A percentile compares a stretch with the other conserved stretches of the same genome.
Conservation (phyloP, 2,329 filamentous ascomycete species). For the Alternaria postmessia region DNA sequence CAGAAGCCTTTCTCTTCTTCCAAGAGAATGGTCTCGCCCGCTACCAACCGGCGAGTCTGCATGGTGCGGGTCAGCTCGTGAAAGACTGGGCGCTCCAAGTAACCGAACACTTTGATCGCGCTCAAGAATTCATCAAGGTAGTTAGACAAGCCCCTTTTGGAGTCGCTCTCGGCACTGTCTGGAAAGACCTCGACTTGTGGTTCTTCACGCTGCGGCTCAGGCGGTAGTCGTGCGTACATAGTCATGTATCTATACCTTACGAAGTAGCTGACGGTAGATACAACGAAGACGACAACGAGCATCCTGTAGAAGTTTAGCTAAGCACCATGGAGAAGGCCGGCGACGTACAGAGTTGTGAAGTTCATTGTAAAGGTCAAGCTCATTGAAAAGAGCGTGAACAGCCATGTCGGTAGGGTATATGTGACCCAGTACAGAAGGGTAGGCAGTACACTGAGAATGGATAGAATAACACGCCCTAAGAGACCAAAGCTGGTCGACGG, state of each 20-base stretch:
- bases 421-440: slow-evolving; percentile 77
- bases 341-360: slow-evolving; percentile 84
- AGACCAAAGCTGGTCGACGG: slow-evolving; percentile 52
- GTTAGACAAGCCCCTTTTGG: slow-evolving; percentile 90
- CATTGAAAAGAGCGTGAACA: slow-evolving; percentile 89
- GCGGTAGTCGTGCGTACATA: slow-evolving; percentile 93
- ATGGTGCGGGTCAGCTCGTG: slow-evolving; percentile 97
- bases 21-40: slow-evolving; percentile 90
- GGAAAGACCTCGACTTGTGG: slow-evolving; percentile 95
- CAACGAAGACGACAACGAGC: slow-evolving; percentile 76
- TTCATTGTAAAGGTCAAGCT: slow-evolving; percentile 99
- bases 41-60: slow-evolving; percentile 96
- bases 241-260: slow-evolving; percentile 95
- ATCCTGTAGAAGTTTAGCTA: slow-evolving; percentile 44
- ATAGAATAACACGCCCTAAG: slow-evolving; percentile 59
- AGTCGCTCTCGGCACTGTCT: slow-evolving; percentile 86
- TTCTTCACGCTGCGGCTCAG: slow-evolving; percentile 94
- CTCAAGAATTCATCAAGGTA: slow-evolving; percentile 98
- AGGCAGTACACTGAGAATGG: slow-evolving; percentile 63
- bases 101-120: slow-evolving; percentile 98
- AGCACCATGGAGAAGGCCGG: not conserved
- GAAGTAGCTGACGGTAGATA: slow-evolving; percentile 91
- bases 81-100: slow-evolving; percentile 94
- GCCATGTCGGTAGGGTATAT: slow-evolving; percentile 85
- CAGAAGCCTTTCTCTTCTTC: slow-evolving; percentile 99